Base-by-base conservation (phyloP, 768 basidiomycete genomes). In the Brasilioporus rufonigricans region DNA sequence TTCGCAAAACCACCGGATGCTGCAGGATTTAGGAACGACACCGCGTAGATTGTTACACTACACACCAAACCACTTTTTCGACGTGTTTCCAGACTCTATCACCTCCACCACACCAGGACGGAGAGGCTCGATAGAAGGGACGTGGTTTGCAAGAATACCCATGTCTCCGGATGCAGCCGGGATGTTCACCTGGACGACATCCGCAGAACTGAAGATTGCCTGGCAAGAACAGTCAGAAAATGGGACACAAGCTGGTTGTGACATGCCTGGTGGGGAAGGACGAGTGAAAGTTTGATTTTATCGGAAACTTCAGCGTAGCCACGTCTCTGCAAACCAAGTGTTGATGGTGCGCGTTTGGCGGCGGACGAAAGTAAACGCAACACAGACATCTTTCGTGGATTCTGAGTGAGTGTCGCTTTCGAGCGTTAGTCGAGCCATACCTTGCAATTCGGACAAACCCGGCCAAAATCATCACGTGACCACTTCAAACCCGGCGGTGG, bases 121-220 rank as follows among this genome's bases (percentile, higher is more conserved):
- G 51, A 99, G 80, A 45, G 96, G 81, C 73, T 99, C 97, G 55
- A 98, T 89, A n/a, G 93, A 90, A 29, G 97, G 89, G 52, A 98
- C 94, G 76, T 99, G 97, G 81, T 96, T 97, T 64, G 96, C 93
- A 57, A 99, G 86, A 65, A 99, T 91, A 80, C 97, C 97, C 94
- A 98, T 98, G 75, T 98, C 95, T 67, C 97, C 97, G 4, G 92
- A 87, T 52, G 87, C 91, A 38, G 94, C 97, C 33, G 94, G 77
- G 64, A 98, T 77, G 77, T 98, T 98, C 63, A 99, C 96, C 74
- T 98, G 96, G 21, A 91, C 84, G 55, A 98, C 96, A 72, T 95
- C 95, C 64, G 84, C 73, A 23, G 94, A 93, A 56, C 82, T 84
- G 83, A 86, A 98, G 72, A 99, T 85, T 51, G 94, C 79, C 96